Evolutionary conservation across 1,284 basidiomycete species (phyloP), one percentile per base, ranked within the genome.

Genomic region (Cryptococcus wingfieldii): DNA sequence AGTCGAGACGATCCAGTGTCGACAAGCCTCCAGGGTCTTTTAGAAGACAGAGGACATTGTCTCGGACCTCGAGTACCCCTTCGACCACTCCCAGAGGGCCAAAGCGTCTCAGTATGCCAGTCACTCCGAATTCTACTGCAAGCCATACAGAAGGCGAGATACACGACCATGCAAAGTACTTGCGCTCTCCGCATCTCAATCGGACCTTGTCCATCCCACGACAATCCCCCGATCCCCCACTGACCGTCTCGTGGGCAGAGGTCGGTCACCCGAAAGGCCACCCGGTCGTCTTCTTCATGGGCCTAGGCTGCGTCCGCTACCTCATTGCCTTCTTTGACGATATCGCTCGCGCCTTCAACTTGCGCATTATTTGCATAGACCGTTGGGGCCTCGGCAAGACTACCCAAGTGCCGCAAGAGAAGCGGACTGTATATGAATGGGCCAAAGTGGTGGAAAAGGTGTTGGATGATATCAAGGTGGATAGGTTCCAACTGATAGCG

Each of bases 281-380:
- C 68, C 92, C 94, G 0, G 83, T 98, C 12, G 78, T 98, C 45
- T 83, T 98, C 10, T 98, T 95, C 72, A 83, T 98, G 53, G 95
- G 95, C 0, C 75, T 98, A 31, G 94, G 95, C 4, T 92, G 90
- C 67, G 94, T 98, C 5, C 83, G 95, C 34, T 93, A 98, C 74
- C 83, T 98, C 54, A 87, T 96, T 79, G 93, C 90, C 5, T 77
- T 98, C 41, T 98, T 95, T 73, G 94, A 98, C 72, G 95, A 98
- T 71, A 88, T 98, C 83, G 95, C 95, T 13, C 84, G 87, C 58
- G 88, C 87, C 50, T 77, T 96, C 55, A 87, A 86, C 1, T 80
- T 98, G 28, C 81, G 95, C 47, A 79, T 98, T 49, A 92, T 98
- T 66, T 95, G 94, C 50, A 87, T 98, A 64, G 95, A 98, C 75